phyloP scores from a whole-genome alignment of 1,139 yeast species.

The Zygosaccharomyces pseudobailii region DNA sequence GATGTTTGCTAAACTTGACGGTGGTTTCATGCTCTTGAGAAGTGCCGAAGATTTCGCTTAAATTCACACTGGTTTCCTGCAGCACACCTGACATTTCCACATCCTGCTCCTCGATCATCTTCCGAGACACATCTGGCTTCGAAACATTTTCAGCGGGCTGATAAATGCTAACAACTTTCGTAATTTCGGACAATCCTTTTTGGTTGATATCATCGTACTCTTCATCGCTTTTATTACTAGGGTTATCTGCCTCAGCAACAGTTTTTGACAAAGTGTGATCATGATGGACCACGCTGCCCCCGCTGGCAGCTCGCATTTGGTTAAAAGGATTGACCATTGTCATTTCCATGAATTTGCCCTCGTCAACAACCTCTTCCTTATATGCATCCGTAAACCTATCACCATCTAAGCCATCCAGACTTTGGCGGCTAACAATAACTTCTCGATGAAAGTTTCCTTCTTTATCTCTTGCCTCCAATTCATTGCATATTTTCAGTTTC shows the following conservation, averaged over 20 bases:
- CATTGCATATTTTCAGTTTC: conserved; percentile 28
- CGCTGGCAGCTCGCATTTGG: conserved; percentile 20
- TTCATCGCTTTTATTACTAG: not conserved
- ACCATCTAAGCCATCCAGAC: conserved; percentile 13
- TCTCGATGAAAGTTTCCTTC: conserved; percentile 8
- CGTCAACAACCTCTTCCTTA: conserved; percentile 18
- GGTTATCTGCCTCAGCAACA: not conserved
- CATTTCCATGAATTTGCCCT: conserved; percentile 33
- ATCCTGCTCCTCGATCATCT: conserved; percentile 8
- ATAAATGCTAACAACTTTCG: conserved; percentile 38
- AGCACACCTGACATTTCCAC: conserved; percentile 36
- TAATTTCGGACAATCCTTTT: conserved; percentile 34
- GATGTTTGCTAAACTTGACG: conserved; percentile 26
- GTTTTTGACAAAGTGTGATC: conserved; percentile 10
- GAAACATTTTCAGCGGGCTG: conserved; percentile 15
- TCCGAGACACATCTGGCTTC: no score
- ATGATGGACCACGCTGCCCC: conserved; percentile 22
- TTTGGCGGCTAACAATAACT: conserved; percentile 5
- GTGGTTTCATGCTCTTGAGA: conserved; percentile 16
- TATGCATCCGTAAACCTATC: conserved; percentile 15
- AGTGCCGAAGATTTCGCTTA: conserved; percentile 25
- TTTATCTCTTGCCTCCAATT: conserved; percentile 23
- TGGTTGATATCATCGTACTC: conserved; percentile 6
- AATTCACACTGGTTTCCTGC: conserved; percentile 11
- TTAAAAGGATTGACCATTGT: conserved; percentile 40